Conservation (phyloP, 2,329 filamentous ascomycete species). For the Fusarium proliferatum region DNA sequence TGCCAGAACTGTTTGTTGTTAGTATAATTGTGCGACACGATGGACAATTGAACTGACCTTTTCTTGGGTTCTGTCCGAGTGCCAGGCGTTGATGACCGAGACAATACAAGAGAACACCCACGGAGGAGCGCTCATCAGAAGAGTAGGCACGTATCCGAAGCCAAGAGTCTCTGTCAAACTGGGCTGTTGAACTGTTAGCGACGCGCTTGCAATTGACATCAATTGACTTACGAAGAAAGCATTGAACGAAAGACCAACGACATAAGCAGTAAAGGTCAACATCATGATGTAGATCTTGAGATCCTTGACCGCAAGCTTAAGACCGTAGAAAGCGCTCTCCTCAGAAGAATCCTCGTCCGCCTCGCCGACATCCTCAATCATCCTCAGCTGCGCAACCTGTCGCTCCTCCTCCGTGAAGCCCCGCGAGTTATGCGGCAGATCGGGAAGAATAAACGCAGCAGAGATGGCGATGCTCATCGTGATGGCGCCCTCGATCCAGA, state of each 20-base stretch:
- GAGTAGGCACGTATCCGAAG: constrained; percentile 62
- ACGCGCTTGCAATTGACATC: neutral
- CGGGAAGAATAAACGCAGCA: constrained; percentile 62
- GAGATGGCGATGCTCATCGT: constrained; percentile 62
- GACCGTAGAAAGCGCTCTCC: constrained; percentile 63
- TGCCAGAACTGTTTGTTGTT: constrained; percentile 63
- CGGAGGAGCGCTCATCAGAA: constrained; percentile 67
- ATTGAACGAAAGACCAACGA: constrained; percentile 68
- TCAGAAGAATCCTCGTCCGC: constrained; percentile 62
- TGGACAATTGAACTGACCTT: constrained; percentile 50
- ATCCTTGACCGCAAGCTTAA: constrained; percentile 70
- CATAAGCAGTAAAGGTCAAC: constrained; percentile 70
- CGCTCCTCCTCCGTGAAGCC: constrained; percentile 71
- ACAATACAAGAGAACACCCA: constrained; percentile 69
- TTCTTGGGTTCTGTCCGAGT: constrained; percentile 66
- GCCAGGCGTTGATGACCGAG: constrained; percentile 66
- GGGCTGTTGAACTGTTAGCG: constrained; percentile 43
- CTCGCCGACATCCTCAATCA: constrained; percentile 68
- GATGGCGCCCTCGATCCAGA: constrained; percentile 67
- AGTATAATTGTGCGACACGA: neutral
- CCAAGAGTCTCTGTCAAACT: constrained; percentile 64
- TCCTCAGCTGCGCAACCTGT: constrained; percentile 64
- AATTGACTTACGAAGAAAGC: constrained; percentile 59
- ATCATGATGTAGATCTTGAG: constrained; percentile 73
- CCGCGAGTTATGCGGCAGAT: constrained; percentile 65